Conservation (phyloP, 139 green algal genomes). For the Desmodesmus armatus region DNA sequence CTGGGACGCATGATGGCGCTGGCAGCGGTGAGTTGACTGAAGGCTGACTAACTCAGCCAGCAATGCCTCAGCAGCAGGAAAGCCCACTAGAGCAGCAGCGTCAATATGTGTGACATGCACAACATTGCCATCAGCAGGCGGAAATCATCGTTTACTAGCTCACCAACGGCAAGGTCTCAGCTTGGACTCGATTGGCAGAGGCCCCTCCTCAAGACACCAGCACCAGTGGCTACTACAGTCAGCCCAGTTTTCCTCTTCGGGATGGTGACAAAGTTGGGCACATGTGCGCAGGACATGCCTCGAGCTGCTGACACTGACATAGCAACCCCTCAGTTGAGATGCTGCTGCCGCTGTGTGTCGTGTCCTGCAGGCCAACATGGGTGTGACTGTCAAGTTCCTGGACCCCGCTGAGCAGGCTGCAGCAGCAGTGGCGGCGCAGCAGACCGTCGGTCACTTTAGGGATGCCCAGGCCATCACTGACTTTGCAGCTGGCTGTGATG, state of each 20-base stretch:
- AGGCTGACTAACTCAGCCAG: background rate
- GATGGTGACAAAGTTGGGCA: too few relatives aligned
- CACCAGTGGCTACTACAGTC: too few relatives aligned
- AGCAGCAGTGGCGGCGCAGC: slow-evolving; percentile 83
- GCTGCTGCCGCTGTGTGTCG: background rate
- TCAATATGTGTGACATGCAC: too few relatives aligned
- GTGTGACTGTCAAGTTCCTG: slow-evolving; percentile 88
- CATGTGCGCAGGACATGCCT: too few relatives aligned
- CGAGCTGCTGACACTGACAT: background rate
- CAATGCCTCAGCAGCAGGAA: background rate
- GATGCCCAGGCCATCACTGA: slow-evolving; percentile 77
- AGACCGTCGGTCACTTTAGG: slow-evolving; percentile 81
- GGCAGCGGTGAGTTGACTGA: slow-evolving; percentile 78
- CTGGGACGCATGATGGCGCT: slow-evolving; percentile 97
- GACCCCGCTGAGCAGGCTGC: slow-evolving; percentile 87
- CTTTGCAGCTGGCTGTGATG: slow-evolving; percentile 84
- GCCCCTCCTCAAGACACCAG: too few relatives aligned
- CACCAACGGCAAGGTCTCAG: too few relatives aligned
- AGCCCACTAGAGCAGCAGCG: too few relatives aligned
- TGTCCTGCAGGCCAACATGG: slow-evolving; percentile 84
- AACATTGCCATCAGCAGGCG: too few relatives aligned
- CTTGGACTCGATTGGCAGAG: too few relatives aligned
- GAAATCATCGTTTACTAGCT: too few relatives aligned
- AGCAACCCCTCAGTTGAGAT: background rate
- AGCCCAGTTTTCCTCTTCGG: too few relatives aligned